These are phyloP conservation scores for Protomyces gravidus DNA, from an alignment of 1,139 yeast genomes.

Conservation along the genomic window DNA sequence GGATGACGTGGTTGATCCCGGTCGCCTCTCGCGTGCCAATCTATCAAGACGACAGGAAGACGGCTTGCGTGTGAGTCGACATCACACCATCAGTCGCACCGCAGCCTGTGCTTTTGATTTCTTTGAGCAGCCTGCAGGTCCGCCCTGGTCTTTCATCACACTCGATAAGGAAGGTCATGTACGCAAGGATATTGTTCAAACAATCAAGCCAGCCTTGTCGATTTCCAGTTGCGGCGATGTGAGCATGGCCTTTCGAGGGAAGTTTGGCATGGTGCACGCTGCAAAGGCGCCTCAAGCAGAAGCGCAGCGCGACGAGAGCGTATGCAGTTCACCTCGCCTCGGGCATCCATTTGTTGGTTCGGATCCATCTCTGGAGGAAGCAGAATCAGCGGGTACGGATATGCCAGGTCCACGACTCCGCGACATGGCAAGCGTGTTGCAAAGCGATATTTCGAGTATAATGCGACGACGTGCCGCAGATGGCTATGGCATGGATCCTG, in stretches of 20 bases:
- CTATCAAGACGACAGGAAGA: neutral
- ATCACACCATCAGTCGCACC: neutral
- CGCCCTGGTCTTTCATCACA: neutral
- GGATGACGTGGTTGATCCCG: neutral
- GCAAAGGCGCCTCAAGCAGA: neutral
- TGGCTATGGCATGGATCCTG: constrained; percentile 73
- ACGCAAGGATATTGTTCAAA: neutral
- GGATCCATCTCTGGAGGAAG: neutral
- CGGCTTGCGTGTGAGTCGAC: neutral
- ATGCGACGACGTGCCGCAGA: constrained; percentile 65
- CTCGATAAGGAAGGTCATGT: neutral
- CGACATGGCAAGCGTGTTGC: constrained; percentile 41
- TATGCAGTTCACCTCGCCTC: neutral
- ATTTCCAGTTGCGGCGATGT: neutral
- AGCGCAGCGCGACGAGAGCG: neutral
- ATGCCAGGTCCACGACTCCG: neutral
- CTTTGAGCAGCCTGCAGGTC: neutral
- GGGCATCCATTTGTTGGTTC: neutral
- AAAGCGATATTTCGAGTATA: constrained; percentile 52
- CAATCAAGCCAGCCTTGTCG: neutral
- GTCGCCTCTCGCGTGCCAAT: neutral
- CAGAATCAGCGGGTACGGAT: neutral
- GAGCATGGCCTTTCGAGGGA: neutral
- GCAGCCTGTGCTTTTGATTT: neutral
- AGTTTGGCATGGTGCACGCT: neutral